Evolutionary conservation across 139 green algal species (phyloP), one percentile per base, ranked within the genome.

Genomic region (Coelastrella sp.): DNA sequence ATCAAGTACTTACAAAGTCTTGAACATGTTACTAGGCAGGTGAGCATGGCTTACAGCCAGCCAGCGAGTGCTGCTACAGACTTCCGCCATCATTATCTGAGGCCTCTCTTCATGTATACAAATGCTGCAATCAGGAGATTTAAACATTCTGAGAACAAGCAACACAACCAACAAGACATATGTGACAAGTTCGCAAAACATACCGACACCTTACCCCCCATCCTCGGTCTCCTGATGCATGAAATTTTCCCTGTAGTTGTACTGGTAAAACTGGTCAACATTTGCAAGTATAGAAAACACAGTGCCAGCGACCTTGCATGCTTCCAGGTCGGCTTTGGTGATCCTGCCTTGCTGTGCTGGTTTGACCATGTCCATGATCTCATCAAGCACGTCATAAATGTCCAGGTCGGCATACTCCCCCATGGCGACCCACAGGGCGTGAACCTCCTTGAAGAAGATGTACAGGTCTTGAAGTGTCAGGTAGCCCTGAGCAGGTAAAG

Each of bases 361-460:
- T 37, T 77, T 83, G 2, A 90, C 87, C 79, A 93, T 89, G 73
- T 94, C 91, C 32, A 89, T 84, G 7, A 94, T 57, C 72, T 94
- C 91, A 30, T 89, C 89, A 72, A 91, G 84, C 40, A 94, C 89
- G 64, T 93, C 91, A 50, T 91, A 85, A 0, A 91, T 38, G 38
- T 72, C 64, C 73, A 93, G 80, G 57, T 92, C 90, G 4, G 83
- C 43, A 45, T 92, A 91, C 82, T 92, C 80, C 7, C 89, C 90
- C 45, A 88, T 84, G 41, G 74, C 84, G 32, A 92, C 60, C 89
- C 90, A 94, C 83, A 93, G 83, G 9, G 8, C 60, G 34, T 89
- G 63, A 23, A 94, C 74, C 34, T 89, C 87, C 3, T 43, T 64
- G 72, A 94, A 91, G 68, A 94, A 91, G 2, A 67, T 91, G 84